Base-by-base conservation (phyloP, 2,329 filamentous ascomycete genomes). In the Fusarium fracticaudum region DNA sequence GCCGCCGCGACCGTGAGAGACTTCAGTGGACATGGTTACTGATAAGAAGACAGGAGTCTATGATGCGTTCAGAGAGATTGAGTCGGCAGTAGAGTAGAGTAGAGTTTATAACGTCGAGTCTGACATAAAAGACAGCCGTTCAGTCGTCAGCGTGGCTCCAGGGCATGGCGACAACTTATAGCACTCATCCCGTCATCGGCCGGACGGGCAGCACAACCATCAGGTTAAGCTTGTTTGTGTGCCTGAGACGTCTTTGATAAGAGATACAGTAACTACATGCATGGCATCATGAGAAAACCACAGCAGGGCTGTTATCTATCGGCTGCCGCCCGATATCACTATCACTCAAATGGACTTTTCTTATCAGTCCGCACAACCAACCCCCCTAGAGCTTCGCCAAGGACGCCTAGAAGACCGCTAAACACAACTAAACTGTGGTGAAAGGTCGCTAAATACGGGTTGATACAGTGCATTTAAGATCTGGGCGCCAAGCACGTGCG, bases 1-100 rank as follows among this genome's bases (percentile, higher is more conserved):
- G 75, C 89, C 89, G 68, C 89, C 89, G 72, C 89, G 87, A 75
- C 89, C 89, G 82, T 91, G 89, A 22, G 89, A 90, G 60, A 90
- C 86, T 79, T 90, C 88, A 60, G 83, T 60, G 3, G 81, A 60
- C 82, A 84, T 84, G 47, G 35, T 69, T 61, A n/a, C 31, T 73
- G 65, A 71, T 72, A 53, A 64, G 61, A 61, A 29, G 37, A n/a
- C 41, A 29, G 24, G 55, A 48, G 37, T 58, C 50, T 60, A 63
- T 54, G 35, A 51, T 61, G 33, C 37, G 41, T 40, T 51, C 31
- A n/a, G 18, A 33, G n/a, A 53, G 41, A n/a, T 24, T 44, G 35
- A n/a, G 38, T 33, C 14, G 38, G 45, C 31, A 47, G n/a, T 44
- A 35, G 33, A 61, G 33, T 53, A 31, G 48, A 43, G 45, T 67